Conservation (phyloP, 2,329 filamentous ascomycete species). For the Stemphylium vesicarium region DNA sequence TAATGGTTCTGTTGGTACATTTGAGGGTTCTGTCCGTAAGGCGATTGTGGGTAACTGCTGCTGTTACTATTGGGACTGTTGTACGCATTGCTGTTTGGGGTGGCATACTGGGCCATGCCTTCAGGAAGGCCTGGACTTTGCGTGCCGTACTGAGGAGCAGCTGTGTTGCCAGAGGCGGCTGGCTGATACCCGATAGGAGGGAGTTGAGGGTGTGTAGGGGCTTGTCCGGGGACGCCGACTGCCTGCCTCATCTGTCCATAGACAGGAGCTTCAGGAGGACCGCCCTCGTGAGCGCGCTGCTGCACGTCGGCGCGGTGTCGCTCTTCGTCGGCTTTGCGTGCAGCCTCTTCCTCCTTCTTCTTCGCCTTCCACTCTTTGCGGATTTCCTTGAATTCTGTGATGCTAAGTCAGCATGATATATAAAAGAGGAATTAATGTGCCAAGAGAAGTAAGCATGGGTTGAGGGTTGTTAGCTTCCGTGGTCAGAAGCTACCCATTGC, state of each 20-base stretch:
- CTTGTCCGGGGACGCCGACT: slow-evolving; percentile 53
- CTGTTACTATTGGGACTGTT: slow-evolving; percentile 51
- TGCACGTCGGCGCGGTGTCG: slow-evolving; percentile 71
- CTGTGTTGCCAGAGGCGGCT: slow-evolving; percentile 51
- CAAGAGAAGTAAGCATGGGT: slow-evolving; percentile 50
- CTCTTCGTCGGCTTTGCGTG: slow-evolving; percentile 89
- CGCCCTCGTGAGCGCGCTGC: slow-evolving; percentile 58
- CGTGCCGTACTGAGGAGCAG: slow-evolving; percentile 55
- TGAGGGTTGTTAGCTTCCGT: slow-evolving; percentile 53
- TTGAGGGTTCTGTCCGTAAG: slow-evolving; percentile 56
- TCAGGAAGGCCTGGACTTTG: slow-evolving; percentile 56
- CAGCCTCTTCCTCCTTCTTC: slow-evolving; percentile 97
- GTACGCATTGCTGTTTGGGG: slow-evolving; percentile 52
- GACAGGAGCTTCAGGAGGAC: slow-evolving; percentile 54
- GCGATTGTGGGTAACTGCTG: slow-evolving; percentile 59
- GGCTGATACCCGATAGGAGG: slow-evolving; percentile 60
- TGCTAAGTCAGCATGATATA: slow-evolving; percentile 47
- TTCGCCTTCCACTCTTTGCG: slow-evolving; percentile 99
- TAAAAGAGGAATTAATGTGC: slow-evolving; percentile 30
- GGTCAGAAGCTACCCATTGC: slow-evolving; percentile 52
- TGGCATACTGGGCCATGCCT: slow-evolving; percentile 58
- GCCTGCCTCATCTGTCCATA: slow-evolving; percentile 55
- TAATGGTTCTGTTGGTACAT: slow-evolving; percentile 56
- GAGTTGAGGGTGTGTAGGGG: slow-evolving; percentile 55
- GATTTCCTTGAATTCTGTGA: slow-evolving; percentile 95